Evolutionary conservation across 2,329 filamentous ascomycete genomes (phyloP).

Genomic region (Aspergillus novofumigatus): DNA sequence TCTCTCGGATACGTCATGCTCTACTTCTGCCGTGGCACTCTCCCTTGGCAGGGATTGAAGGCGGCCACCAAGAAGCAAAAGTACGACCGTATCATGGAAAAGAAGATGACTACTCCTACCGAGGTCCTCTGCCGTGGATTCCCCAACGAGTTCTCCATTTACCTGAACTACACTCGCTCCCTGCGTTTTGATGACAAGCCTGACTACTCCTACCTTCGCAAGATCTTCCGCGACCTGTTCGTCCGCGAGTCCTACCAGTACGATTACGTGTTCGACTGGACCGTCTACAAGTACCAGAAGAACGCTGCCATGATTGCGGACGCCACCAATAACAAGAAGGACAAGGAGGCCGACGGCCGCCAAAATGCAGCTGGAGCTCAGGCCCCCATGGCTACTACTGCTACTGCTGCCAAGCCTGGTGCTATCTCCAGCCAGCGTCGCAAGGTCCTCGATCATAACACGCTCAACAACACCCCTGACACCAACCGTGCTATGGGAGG

Average conservation of each 20-base stretch:
- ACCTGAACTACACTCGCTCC: slow-evolving; percentile 97
- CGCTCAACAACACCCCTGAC: slow-evolving; percentile 66
- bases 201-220: slow-evolving; percentile 98
- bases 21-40: slow-evolving; percentile 98
- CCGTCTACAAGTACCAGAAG: slow-evolving; percentile 99
- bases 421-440: slow-evolving; percentile 72
- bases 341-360: slow-evolving; percentile 71
- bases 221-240: slow-evolving; percentile 99
- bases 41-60: slow-evolving; percentile 98
- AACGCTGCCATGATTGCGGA: slow-evolving; percentile 93
- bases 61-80: slow-evolving; percentile 99
- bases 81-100: slow-evolving; percentile 99
- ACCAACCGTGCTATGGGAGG: slow-evolving; percentile 71
- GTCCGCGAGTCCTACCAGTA: slow-evolving; percentile 99
- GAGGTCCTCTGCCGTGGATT: slow-evolving; percentile 98
- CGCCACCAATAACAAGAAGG: slow-evolving; percentile 62
- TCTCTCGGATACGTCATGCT: slow-evolving; percentile 99
- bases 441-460: slow-evolving; percentile 73
- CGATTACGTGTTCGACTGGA: slow-evolving; percentile 99
- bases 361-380: slow-evolving; percentile 61
- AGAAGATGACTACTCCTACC: slow-evolving; percentile 99
- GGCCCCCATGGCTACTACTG: slow-evolving; percentile 48
- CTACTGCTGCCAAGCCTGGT: slow-evolving; percentile 64
- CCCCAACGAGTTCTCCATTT: slow-evolving; percentile 99
- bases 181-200: slow-evolving; percentile 99